Conservation (phyloP, 768 basidiomycete species). For the Tephrocybe sp. region DNA sequence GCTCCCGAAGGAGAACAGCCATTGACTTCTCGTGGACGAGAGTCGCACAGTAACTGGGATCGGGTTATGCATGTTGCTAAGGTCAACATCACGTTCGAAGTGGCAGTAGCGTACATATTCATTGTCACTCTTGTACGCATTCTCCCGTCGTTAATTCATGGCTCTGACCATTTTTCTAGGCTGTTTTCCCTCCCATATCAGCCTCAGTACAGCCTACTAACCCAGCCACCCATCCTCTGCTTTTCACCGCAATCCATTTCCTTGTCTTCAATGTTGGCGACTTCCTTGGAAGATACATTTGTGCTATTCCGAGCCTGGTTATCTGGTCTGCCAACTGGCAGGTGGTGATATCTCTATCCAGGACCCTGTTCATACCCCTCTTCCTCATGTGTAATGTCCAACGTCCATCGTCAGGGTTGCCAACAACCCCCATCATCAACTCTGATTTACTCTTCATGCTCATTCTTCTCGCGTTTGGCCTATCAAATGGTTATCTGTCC, state of each 20-base stretch:
- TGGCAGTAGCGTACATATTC: constrained; percentile 77
- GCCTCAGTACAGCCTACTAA: constrained; percentile 70
- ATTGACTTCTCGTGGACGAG: constrained; percentile 30
- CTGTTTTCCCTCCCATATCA: constrained; percentile 87
- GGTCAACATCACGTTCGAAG: constrained; percentile 65
- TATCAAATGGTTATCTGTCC: constrained; percentile 79
- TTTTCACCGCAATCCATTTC: constrained; percentile 81
- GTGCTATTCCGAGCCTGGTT: constrained; percentile 60
- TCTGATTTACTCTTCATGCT: constrained; percentile 78
- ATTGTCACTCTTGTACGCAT: constrained; percentile 72
- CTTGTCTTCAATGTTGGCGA: constrained; percentile 74
- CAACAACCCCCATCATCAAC: constrained; percentile 53
- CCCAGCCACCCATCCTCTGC: constrained; percentile 66
- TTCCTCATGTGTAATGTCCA: constrained; percentile 89
- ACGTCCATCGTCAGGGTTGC: constrained; percentile 31
- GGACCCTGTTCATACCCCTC: constrained; percentile 82
- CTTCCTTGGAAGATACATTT: constrained; percentile 65
- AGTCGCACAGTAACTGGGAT: constrained; percentile 27
- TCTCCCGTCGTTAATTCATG: neutral
- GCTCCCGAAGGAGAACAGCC: constrained; percentile 31
- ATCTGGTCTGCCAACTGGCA: constrained; percentile 70
- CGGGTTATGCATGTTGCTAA: constrained; percentile 53
- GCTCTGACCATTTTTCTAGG: constrained; percentile 37
- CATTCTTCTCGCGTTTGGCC: constrained; percentile 71
- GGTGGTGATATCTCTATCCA: constrained; percentile 58